Evolutionary conservation across 768 basidiomycete genomes (phyloP).

Genomic region (Panellus pusillus): DNA sequence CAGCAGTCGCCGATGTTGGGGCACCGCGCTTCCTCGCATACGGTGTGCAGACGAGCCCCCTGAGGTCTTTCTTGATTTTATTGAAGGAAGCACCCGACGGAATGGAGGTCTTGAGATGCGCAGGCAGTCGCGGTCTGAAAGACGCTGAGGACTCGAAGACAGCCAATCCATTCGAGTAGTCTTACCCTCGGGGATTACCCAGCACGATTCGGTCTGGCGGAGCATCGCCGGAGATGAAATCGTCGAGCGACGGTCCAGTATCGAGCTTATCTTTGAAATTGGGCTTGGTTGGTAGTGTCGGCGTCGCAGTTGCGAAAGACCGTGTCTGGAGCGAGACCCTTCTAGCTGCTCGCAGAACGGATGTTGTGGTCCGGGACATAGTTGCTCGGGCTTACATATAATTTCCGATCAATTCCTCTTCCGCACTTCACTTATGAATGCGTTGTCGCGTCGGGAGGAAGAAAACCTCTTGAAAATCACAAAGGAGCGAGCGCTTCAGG

Average conservation of each 20-base stretch:
- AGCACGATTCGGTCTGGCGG: slow-evolving; percentile 59
- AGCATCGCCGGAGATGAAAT: slow-evolving; percentile 70
- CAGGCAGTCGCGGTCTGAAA: slow-evolving; percentile 78
- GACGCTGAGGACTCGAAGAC: background rate
- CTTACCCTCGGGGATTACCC: slow-evolving; percentile 70
- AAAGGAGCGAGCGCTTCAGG: slow-evolving; percentile 74
- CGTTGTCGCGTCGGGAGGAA: slow-evolving; percentile 85
- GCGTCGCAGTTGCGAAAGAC: slow-evolving; percentile 49
- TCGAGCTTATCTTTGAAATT: slow-evolving; percentile 55
- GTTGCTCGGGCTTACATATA: background rate
- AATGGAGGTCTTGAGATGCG: slow-evolving; percentile 87
- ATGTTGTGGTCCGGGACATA: slow-evolving; percentile 11
- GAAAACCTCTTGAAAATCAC: slow-evolving; percentile 81
- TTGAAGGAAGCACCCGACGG: slow-evolving; percentile 87
- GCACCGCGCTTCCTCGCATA: slow-evolving; percentile 98
- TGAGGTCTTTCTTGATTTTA: slow-evolving; percentile 92
- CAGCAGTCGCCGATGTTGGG: slow-evolving; percentile 99
- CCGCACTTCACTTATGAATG: slow-evolving; percentile 54
- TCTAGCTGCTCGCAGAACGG: slow-evolving; percentile 12
- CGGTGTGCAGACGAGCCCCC: slow-evolving; percentile 91
- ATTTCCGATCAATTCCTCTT: slow-evolving; percentile 11
- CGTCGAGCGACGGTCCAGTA: slow-evolving; percentile 73
- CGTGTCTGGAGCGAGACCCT: slow-evolving; percentile 33
- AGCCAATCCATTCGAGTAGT: background rate
- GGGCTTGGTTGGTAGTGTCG: slow-evolving; percentile 34